Evolutionary conservation across 768 basidiomycete species (phyloP).

Genomic region (Bullera alba): DNA sequence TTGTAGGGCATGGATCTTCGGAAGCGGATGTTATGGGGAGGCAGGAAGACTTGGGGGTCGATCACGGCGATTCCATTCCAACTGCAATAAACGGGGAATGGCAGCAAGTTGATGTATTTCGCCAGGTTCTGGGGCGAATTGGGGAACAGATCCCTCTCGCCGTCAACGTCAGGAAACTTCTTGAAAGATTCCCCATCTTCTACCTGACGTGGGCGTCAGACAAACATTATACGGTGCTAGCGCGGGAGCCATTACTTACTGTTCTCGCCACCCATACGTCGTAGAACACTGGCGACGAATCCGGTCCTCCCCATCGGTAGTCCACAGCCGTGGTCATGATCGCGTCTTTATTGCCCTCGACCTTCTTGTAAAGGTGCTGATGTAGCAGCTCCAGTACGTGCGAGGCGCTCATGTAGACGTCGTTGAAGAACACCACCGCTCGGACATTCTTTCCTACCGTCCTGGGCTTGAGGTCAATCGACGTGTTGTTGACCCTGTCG

Average conservation of each 20-base stretch:
- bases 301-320: conserved; percentile 34
- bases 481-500: background rate
- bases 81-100: conserved; percentile 40
- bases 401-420: conserved; percentile 36
- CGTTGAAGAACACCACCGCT: conserved; percentile 40
- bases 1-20: conserved; percentile 19
- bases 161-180: background rate
- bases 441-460: background rate
- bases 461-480: too few species aligned
- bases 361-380: too few species aligned
- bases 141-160: conserved; percentile 26
- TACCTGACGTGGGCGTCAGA: conserved; percentile 9
- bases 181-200: conserved; percentile 15
- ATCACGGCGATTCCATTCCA: conserved; percentile 45
- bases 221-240: background rate
- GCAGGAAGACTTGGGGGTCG: conserved; percentile 37
- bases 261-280: conserved; percentile 45
- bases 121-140: conserved; percentile 14
- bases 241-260: conserved; percentile 23
- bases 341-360: conserved; percentile 20
- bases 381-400: conserved; percentile 41
- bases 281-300: conserved; percentile 16
- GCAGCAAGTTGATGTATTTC: conserved; percentile 22
- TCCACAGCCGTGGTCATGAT: conserved; percentile 42
- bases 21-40: conserved; percentile 37